These are phyloP conservation scores for Petunia axillaris DNA, from an alignment of 257 asterid genomes.

Conservation along the genomic window DNA sequence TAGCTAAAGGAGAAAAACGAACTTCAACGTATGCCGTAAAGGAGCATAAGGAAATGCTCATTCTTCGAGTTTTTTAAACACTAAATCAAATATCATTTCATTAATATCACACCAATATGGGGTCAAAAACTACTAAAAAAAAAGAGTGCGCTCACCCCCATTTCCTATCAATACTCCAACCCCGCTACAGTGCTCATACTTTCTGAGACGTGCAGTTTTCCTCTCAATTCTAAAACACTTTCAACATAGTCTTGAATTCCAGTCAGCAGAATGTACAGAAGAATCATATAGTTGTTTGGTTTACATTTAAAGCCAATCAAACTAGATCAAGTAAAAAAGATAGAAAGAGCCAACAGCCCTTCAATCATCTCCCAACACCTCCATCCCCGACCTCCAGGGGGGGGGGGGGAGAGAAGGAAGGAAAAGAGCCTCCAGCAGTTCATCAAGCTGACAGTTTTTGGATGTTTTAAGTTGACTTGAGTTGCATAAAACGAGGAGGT, in stretches of 20 bases:
- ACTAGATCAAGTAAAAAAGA: no score
- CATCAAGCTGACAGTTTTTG: background rate
- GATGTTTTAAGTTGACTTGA: background rate
- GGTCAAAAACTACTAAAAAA: conserved; percentile 26
- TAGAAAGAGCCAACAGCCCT: background rate
- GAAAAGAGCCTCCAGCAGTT: background rate
- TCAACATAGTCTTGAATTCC: background rate
- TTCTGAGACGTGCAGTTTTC: background rate
- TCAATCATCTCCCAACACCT: conserved; percentile 6
- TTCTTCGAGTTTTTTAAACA: background rate
- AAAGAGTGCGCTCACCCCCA: background rate
- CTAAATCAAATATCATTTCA: background rate
- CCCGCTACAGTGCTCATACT: conserved; percentile 3
- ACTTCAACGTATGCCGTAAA: background rate
- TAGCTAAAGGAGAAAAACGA: background rate
- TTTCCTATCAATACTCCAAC: background rate
- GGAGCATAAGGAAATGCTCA: background rate
- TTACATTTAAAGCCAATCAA: no score
- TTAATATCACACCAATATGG: conserved; percentile 16
- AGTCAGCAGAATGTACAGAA: background rate
- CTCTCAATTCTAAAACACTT: background rate
- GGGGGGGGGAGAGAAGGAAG: background rate
- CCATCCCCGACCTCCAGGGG: background rate
- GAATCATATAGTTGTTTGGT: background rate
- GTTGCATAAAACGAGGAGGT: no score